phyloP scores from a whole-genome alignment of 441 rosid genomes.

The Theobroma grandiflorum region DNA sequence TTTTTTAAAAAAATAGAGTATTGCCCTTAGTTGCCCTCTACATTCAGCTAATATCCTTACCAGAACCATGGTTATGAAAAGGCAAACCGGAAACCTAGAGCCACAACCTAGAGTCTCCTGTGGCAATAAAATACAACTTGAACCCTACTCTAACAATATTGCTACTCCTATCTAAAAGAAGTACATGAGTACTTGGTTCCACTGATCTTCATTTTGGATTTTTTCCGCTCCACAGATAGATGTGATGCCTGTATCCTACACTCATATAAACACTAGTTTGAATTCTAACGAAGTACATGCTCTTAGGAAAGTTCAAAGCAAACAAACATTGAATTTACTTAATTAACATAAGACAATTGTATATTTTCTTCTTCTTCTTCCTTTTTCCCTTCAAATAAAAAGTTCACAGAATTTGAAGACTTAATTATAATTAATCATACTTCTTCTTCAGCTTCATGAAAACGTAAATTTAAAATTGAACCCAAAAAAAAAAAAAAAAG shows the following conservation, averaged over 20 bases:
- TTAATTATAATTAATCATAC: not conserved
- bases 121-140: not conserved
- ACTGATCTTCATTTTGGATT: not conserved
- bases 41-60: not conserved
- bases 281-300: not conserved
- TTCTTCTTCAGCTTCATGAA: not conserved
- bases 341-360: not conserved
- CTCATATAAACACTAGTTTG: not conserved
- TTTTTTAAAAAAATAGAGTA: not conserved
- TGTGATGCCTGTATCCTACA: not conserved
- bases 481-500: not conserved
- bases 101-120: not conserved
- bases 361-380: not conserved
- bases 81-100: not conserved
- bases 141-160: not conserved
- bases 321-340: not conserved
- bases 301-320: not conserved
- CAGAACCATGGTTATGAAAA: not conserved
- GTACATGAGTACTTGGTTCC: not conserved
- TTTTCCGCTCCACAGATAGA: not conserved
- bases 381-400: constrained; percentile 10
- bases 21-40: not conserved
- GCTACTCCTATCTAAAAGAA: constrained; percentile 4
- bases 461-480: not conserved
- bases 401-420: not conserved